phyloP scores from a whole-genome alignment of 1,284 basidiomycete species.

The Ceratobasidium sp. region DNA sequence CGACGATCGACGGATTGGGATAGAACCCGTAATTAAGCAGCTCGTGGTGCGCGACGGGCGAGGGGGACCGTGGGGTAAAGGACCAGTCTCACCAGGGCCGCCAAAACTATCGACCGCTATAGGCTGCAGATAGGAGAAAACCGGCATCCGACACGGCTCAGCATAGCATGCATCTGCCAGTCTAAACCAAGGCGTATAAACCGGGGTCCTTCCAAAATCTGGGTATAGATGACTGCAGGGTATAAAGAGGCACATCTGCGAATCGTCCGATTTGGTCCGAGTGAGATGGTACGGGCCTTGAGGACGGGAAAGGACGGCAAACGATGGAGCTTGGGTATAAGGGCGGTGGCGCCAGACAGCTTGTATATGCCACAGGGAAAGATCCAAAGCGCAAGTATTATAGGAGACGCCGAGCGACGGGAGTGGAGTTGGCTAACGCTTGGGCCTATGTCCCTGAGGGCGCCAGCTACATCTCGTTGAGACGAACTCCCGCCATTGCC shows the following conservation, averaged over 20 bases:
- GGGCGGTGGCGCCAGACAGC: background rate
- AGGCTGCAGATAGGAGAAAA: conserved; percentile 14
- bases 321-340: too few relatives aligned
- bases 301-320: background rate
- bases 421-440: conserved; percentile 4
- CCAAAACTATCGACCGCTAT: background rate
- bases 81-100: background rate
- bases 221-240: background rate
- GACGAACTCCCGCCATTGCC: background rate
- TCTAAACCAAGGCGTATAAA: conserved; percentile 4
- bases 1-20: background rate
- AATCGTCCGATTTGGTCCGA: background rate
- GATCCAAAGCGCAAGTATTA: background rate
- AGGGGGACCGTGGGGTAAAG: background rate
- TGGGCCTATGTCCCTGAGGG: background rate
- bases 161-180: too few relatives aligned
- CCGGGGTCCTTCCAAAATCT: background rate
- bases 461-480: background rate
- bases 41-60: background rate
- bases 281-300: conserved; percentile 10
- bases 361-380: conserved; percentile 1
- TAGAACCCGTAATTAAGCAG: background rate
- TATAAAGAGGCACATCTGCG: conserved; percentile 5
- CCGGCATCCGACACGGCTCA: too few relatives aligned
- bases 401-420: background rate